phyloP scores from a whole-genome alignment of 257 asterid species.

The Solanum rostratum region DNA sequence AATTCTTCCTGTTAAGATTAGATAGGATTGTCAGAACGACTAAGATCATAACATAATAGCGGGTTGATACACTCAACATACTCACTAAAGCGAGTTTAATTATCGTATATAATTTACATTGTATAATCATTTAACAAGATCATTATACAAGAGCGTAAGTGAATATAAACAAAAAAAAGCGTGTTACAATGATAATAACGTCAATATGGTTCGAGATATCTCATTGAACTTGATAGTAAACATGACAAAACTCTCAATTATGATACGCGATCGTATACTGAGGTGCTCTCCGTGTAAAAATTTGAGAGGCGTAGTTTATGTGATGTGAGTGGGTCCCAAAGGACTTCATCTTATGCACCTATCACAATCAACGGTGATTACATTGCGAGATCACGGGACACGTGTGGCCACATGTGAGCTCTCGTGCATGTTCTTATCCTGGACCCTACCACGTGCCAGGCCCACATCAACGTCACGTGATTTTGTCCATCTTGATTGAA shows the following conservation, averaged over 20 bases:
- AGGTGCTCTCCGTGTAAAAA: not conserved
- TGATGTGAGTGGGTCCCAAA: not conserved
- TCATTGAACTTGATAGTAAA: not conserved
- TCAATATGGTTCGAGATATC: not conserved
- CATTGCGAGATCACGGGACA: slow-evolving; percentile 10
- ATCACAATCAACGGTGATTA: slow-evolving; percentile 14
- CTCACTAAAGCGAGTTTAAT: not conserved
- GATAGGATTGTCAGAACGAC: too few relatives aligned
- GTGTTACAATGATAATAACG: not conserved
- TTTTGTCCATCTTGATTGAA: not conserved
- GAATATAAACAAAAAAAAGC: not conserved
- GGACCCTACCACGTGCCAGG: slow-evolving; percentile 26
- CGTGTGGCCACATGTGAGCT: slow-evolving; percentile 33
- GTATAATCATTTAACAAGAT: too few relatives aligned
- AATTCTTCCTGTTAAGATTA: too few relatives aligned
- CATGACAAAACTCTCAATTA: not conserved
- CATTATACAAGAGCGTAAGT: too few relatives aligned
- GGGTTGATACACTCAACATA: not conserved
- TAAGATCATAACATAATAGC: too few relatives aligned
- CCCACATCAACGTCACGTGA: slow-evolving; percentile 1
- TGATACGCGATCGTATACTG: not conserved
- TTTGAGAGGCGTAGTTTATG: not conserved
- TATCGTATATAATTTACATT: too few relatives aligned
- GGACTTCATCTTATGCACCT: not conserved
- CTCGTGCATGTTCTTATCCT: slow-evolving; percentile 21